Percentiles rank a stretch among this genome's conserved stretches.
Conservation (phyloP, 1,284 basidiomycete genomes). For the Singerocomus rubriflavus region DNA sequence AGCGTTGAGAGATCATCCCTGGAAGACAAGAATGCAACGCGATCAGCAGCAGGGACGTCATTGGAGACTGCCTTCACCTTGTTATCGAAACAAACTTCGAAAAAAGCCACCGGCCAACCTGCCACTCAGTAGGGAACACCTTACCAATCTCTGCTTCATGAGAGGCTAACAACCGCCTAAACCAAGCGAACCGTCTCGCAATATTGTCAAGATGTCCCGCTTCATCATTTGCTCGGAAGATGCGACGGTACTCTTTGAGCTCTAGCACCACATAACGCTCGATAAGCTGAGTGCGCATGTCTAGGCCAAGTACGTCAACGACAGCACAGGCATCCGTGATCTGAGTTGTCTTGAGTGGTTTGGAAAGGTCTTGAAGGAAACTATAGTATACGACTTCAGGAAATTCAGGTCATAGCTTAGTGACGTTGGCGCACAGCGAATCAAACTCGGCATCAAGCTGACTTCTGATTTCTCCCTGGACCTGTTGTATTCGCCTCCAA, state of each 20-base stretch:
- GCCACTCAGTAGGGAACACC: slow-evolving; percentile 84
- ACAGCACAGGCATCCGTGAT: slow-evolving; percentile 81
- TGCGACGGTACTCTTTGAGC: slow-evolving; percentile 93
- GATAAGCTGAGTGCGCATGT: slow-evolving; percentile 77
- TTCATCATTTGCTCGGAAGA: slow-evolving; percentile 90
- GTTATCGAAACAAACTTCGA: slow-evolving; percentile 87
- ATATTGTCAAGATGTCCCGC: slow-evolving; percentile 97
- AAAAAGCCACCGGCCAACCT: slow-evolving; percentile 74
- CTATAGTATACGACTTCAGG: slow-evolving; percentile 37
- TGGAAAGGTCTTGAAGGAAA: slow-evolving; percentile 75
- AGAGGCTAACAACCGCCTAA: slow-evolving; percentile 82
- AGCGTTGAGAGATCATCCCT: slow-evolving; percentile 72
- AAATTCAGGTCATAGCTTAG: not conserved
- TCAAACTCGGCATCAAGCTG: slow-evolving; percentile 89
- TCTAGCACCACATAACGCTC: slow-evolving; percentile 90
- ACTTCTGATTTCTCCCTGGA: slow-evolving; percentile 72
- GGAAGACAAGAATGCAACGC: not conserved
- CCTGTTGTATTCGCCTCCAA: slow-evolving; percentile 74
- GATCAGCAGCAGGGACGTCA: not conserved
- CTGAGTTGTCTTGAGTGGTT: slow-evolving; percentile 58
- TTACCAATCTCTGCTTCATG: slow-evolving; percentile 86
- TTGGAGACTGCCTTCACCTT: slow-evolving; percentile 46
- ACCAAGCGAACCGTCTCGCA: slow-evolving; percentile 93
- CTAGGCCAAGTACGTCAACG: slow-evolving; percentile 82
- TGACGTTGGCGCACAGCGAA: slow-evolving; percentile 62